Conservation (phyloP, 768 basidiomycete species). For the Russula lepida region DNA sequence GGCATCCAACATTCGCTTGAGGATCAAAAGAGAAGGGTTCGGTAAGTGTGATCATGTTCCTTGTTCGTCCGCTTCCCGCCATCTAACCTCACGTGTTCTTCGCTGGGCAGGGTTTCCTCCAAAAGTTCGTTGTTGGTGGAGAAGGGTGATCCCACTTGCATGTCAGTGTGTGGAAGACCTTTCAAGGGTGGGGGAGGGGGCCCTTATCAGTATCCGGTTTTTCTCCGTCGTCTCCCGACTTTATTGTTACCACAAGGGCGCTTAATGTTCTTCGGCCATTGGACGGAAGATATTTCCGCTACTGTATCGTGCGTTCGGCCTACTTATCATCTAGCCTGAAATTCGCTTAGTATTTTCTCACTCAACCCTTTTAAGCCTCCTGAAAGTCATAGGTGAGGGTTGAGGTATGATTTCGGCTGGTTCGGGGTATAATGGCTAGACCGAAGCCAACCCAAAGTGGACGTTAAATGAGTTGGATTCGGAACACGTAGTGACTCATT, state of each 20-base stretch:
- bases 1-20: background rate
- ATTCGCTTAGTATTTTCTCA: background rate
- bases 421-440: background rate
- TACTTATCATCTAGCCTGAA: background rate
- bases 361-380: background rate
- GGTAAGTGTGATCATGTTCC: background rate
- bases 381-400: background rate
- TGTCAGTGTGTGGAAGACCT: background rate
- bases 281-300: background rate
- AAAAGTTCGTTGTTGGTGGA: too few species aligned
- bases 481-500: background rate
- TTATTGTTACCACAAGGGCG: background rate
- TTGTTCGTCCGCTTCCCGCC: background rate
- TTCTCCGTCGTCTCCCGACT: background rate
- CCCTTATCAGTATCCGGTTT: too few species aligned
- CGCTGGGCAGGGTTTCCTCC: background rate
- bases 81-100: too few species aligned
- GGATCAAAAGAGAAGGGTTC: background rate
- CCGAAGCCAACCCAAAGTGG: background rate
- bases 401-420: background rate
- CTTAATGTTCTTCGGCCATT: background rate
- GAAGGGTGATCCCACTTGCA: background rate
- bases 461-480: background rate
- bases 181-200: background rate
- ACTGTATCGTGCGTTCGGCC: background rate